These are phyloP conservation scores for Gossypium sturtianum DNA, from an alignment of 345 rosid genomes.

Conservation along the genomic window DNA sequence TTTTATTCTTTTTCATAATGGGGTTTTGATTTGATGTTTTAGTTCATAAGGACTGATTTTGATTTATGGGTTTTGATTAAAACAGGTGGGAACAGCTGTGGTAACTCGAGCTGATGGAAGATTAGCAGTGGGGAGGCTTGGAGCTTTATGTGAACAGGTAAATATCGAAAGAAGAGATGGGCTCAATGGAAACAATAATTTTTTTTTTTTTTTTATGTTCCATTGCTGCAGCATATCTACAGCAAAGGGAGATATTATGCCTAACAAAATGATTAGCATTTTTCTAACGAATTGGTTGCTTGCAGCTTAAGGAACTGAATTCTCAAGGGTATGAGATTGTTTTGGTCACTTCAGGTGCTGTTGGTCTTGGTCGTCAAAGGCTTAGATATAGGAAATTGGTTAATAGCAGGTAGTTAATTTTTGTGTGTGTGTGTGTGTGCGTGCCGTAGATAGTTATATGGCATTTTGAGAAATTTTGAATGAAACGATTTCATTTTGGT, in stretches of 20 bases:
- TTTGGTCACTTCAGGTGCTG: slow-evolving; percentile 55
- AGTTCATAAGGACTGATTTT: background rate
- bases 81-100: slow-evolving; percentile 62
- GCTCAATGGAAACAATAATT: background rate
- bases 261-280: background rate
- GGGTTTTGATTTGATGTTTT: background rate
- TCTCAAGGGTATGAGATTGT: slow-evolving; percentile 43
- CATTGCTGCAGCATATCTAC: background rate
- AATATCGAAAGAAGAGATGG: background rate
- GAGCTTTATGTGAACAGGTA: slow-evolving; percentile 61
- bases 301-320: slow-evolving; percentile 51
- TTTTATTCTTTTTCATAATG: background rate
- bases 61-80: background rate
- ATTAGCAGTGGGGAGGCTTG: slow-evolving; percentile 52
- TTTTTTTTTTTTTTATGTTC: background rate
- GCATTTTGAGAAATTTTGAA: background rate
- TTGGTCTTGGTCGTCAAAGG: slow-evolving; percentile 58
- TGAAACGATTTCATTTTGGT: background rate
- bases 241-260: background rate
- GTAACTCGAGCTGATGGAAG: slow-evolving; percentile 54
- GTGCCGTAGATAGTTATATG: background rate
- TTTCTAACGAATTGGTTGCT: background rate
- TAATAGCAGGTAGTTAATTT: slow-evolving; percentile 41
- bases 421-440: background rate
- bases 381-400: slow-evolving; percentile 43